A percentile compares a stretch with the other conserved stretches of the same genome.
Conservation (phyloP, 176 grass and related monocot genomes). For the Carex pumila region DNA sequence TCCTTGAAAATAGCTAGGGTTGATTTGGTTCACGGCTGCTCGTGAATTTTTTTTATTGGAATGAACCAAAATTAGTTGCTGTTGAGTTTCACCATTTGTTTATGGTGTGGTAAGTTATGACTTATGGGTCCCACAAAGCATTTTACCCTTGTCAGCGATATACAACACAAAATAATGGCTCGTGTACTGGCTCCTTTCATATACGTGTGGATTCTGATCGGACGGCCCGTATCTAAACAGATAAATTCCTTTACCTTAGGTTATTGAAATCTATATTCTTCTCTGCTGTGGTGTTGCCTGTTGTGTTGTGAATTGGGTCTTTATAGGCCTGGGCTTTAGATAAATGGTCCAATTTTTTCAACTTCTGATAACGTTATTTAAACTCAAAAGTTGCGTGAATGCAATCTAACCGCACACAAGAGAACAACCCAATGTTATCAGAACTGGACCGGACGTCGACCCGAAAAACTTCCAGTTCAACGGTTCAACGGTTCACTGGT, state of each 20-base stretch:
- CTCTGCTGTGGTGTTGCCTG: neutral
- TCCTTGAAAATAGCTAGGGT: conserved; percentile 18
- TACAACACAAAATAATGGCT: neutral
- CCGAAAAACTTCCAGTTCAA: no score
- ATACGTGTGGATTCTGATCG: no score
- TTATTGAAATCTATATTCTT: neutral
- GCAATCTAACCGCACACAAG: no score
- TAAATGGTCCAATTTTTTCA: neutral
- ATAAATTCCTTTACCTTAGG: no score
- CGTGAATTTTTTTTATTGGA: neutral
- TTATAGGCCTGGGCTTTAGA: neutral
- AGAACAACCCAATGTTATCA: no score
- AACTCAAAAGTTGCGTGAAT: no score
- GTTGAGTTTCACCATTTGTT: neutral
- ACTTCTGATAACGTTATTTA: no score
- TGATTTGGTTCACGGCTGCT: neutral
- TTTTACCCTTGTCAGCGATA: neutral
- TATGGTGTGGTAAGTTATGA: neutral
- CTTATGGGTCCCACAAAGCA: neutral
- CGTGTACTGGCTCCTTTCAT: no score
- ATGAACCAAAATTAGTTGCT: neutral
- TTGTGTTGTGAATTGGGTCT: neutral
- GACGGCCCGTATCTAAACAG: no score
- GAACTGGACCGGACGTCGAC: no score
- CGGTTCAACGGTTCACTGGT: no score